Base-by-base conservation (phyloP, 2,329 filamentous ascomycete species). In the Aspergillus sp. region DNA sequence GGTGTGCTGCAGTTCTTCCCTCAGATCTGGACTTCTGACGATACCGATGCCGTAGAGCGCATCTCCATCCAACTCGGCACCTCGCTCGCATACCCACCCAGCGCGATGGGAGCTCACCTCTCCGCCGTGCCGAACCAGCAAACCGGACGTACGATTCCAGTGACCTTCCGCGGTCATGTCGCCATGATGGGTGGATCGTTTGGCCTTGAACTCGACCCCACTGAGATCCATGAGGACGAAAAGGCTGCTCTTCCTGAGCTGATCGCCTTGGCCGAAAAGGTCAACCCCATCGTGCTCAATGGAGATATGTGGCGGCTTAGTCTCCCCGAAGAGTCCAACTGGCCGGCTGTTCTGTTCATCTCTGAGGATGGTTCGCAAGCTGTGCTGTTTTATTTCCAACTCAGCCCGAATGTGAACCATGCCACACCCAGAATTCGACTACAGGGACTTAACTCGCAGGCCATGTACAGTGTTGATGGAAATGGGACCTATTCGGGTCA, bases 141-240 rank as follows among this genome's bases (percentile, higher is more conserved):
- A 30, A 82, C 79, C 0, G 61, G 68, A 0, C 77, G 81, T 13
- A 76, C 71, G 1, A 76, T 76, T 1, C 74, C 80, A 0, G 70
- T 85, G 9, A 60, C 62, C 1, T 84, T 85, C 66, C 78, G 82
- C 30, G 79, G 77, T 0, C 81, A 84, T 43, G 81, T 85, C 0
- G 82, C 82, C 5, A 79, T 83, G 69, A 84, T 84, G 81, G 82
- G 82, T 43, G 81, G 81, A 2, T 82, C 78, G 0, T 85, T 85
- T 51, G 82, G 82, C 0, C 72, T 85, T 8, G 81, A 85, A 57
- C 71, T 85, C 6, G 72, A 83, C 54, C 82, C 81, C 0, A 65
- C 64, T 0, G 68, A 75, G 6, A 71, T 82, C 5, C 61, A 63
- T 0, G 67, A 67, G 0, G 73, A 74, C 9, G 81, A 85, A n/a